Evolutionary conservation across 2,329 filamentous ascomycete genomes (phyloP), one percentile per base, ranked within the genome.

Genomic region (Paraphaeosphaeria minitans): DNA sequence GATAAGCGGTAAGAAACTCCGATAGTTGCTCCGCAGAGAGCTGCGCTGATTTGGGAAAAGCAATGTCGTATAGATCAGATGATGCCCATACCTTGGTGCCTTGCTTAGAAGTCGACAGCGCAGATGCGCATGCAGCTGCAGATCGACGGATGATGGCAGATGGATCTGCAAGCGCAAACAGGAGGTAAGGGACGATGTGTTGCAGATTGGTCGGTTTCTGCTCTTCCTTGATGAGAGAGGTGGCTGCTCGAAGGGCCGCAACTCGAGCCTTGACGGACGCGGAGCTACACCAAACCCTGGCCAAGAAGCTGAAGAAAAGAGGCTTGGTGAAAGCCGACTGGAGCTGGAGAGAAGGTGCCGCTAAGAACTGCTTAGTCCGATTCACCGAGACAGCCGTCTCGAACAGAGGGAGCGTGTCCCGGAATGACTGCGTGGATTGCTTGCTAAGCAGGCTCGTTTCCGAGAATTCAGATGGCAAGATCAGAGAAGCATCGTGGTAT

Each of bases 101-200:
- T 55, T 29, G 66, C 50, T 14, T 59, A 49, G 6, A 50, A 24
- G 67, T 59, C 24, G 66, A 67, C 0, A 77, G 51, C 1, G 66
- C 58, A 3, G 66, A 66, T 33, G 92, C 73, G 33, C 93, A 81
- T 53, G 89, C 85, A 22, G 89, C 87, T 21, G 93, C 90, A 52
- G 91, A 87, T 61, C 88, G 87, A 46, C 93, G 89, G 43, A 97
- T 89, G 61, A 87, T 87, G 62, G 89, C 87, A 1, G 91, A 91
- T 5, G 87, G 79, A 73, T 98, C 94, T 24, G 86, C 83, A 19
- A 98, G 83, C 22, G 90, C 90, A 39, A 85, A 82, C 47, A 97
- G 79, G 33, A 89, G 81, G 77, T 96, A 97, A 2, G 94, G 94
- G n/a, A 97, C 72, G 19, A 97, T 75, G 12, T 87, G 85, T 72